Percentiles rank a stretch among this genome's conserved stretches.
These are phyloP conservation scores for Dillenia turbinata DNA, from an alignment of 164 flowering plant genomes.

Conservation along the genomic window DNA sequence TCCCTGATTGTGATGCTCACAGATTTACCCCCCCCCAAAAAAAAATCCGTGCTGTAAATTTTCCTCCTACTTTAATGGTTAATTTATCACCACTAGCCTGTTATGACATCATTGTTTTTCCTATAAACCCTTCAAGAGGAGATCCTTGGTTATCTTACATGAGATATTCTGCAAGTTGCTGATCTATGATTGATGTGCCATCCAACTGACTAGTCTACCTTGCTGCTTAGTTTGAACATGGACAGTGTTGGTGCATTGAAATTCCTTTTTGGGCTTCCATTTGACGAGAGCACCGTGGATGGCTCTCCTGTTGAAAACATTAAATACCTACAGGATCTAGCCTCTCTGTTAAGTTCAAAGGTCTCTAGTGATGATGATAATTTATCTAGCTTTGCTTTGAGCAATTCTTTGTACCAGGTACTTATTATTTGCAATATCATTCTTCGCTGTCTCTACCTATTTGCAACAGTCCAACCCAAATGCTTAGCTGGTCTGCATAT, in stretches of 20 bases:
- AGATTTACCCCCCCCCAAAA: too few relatives aligned
- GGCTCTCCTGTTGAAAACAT: conserved; percentile 40
- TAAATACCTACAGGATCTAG: conserved; percentile 41
- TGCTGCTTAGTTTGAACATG: conserved; percentile 46
- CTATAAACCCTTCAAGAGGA: too few relatives aligned
- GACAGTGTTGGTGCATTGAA: conserved; percentile 48
- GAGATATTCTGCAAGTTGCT: conserved; percentile 1
- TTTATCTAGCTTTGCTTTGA: conserved; percentile 17
- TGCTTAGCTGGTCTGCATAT: neutral
- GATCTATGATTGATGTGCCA: neutral
- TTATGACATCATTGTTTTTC: too few relatives aligned
- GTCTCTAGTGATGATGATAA: conserved; percentile 19
- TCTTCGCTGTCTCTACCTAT: neutral
- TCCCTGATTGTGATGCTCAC: too few relatives aligned
- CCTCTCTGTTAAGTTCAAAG: conserved; percentile 34
- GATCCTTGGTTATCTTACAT: too few relatives aligned
- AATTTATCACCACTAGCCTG: too few relatives aligned
- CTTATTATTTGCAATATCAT: neutral
- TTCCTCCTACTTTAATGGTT: too few relatives aligned
- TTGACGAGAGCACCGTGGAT: conserved; percentile 28
- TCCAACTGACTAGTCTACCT: neutral
- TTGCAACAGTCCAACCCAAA: neutral
- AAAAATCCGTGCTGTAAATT: too few relatives aligned
- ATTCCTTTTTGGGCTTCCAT: conserved; percentile 62
- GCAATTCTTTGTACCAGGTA: conserved; percentile 40